Evolutionary conservation across 75 land plant genomes (phyloP).

Genomic region (Pinus taeda): DNA sequence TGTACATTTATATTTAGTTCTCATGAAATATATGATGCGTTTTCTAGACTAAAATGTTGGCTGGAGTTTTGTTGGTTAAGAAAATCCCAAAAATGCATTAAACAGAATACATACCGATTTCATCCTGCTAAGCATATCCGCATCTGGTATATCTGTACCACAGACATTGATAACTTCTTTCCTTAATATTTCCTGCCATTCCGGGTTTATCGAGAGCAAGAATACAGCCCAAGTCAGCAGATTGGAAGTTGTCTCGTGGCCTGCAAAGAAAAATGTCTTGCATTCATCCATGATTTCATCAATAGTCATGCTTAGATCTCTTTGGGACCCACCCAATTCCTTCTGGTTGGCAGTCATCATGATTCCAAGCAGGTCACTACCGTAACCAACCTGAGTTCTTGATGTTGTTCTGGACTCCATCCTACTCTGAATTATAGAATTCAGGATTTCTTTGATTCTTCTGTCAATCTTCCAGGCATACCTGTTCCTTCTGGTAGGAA

Average conservation of each 20-base stretch:
- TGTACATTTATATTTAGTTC: too few relatives aligned
- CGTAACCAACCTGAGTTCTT: conserved; percentile 14
- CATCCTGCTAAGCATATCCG: conserved; percentile 19
- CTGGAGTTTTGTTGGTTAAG: too few relatives aligned
- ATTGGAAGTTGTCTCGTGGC: conserved; percentile 58
- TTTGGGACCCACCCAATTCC: conserved; percentile 8
- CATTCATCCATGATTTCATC: conserved; percentile 71
- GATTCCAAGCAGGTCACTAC: conserved; percentile 39
- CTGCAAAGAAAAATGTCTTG: conserved; percentile 68
- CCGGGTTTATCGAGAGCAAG: conserved; percentile 14
- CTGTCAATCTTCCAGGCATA: conserved; percentile 43
- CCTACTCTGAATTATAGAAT: conserved; percentile 30
- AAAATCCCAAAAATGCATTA: too few relatives aligned
- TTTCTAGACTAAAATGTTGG: too few relatives aligned
- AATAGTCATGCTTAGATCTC: conserved; percentile 18
- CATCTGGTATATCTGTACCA: conserved; percentile 15
- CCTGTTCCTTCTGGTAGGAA: conserved; percentile 50
- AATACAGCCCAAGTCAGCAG: conserved; percentile 43
- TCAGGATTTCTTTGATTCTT: conserved; percentile 26
- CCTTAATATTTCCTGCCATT: conserved; percentile 26
- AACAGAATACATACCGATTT: conserved; percentile 17
- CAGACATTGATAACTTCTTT: conserved; percentile 24
- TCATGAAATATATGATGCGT: too few relatives aligned
- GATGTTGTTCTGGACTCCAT: conserved; percentile 5
- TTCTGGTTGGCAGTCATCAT: conserved; percentile 26